Percentiles rank a stretch among this genome's conserved stretches.
Evolutionary conservation across 1,139 yeast genomes (phyloP).

Genomic region (Yamadazyma jaroonii): DNA sequence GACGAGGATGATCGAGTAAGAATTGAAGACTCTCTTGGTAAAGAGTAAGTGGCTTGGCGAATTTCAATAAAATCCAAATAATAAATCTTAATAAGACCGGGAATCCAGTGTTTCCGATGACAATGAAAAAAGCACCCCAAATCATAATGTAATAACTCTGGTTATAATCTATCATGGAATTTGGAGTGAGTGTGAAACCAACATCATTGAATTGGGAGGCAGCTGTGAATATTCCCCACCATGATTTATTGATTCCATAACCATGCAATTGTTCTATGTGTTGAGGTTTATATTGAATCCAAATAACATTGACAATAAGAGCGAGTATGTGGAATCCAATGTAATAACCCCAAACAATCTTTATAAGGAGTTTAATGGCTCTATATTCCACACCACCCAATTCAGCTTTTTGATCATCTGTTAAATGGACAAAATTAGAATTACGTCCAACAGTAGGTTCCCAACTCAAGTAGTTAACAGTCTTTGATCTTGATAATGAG

Average conservation of each 20-base stretch:
- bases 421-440: constrained; percentile 81
- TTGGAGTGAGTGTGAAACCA: constrained; percentile 76
- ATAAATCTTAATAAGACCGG: constrained; percentile 77
- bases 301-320: constrained; percentile 59
- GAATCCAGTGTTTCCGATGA: constrained; percentile 92
- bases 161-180: constrained; percentile 70
- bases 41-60: constrained; percentile 64
- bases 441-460: constrained; percentile 93
- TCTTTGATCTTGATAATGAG: constrained; percentile 32
- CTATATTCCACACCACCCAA: constrained; percentile 97
- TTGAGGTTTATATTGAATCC: constrained; percentile 47
- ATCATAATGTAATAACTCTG: constrained; percentile 63
- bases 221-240: constrained; percentile 93
- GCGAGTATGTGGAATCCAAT: constrained; percentile 72
- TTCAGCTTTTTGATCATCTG: constrained; percentile 86
- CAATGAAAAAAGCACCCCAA: constrained; percentile 63
- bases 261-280: constrained; percentile 44
- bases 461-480: constrained; percentile 78
- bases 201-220: constrained; percentile 79
- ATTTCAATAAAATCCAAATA: constrained; percentile 73
- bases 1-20: constrained; percentile 90
- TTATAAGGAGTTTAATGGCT: constrained; percentile 73
- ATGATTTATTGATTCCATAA: constrained; percentile 66
- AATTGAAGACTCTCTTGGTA: constrained; percentile 79
- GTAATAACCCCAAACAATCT: constrained; percentile 64